Base-by-base conservation (phyloP, 805 yeast genomes). In the Scheffersomyces amazonensis region DNA sequence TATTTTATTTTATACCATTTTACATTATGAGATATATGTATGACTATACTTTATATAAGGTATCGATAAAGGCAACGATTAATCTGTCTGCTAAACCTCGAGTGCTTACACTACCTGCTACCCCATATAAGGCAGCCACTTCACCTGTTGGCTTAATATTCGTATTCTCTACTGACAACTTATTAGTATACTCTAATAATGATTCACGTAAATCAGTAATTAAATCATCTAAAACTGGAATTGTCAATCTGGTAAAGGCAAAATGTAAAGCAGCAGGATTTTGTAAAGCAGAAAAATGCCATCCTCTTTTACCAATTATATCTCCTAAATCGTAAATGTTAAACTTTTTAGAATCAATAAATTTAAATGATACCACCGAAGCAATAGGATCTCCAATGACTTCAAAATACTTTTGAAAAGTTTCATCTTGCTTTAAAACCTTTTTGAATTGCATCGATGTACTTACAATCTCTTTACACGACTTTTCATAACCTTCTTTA, bases 91-190 rank as follows among this genome's bases (percentile, higher is more conserved):
- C 96, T 11, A 93, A 80, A 2, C 95, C 93, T 0, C 81, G 75
- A 0, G 96, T 88, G 40, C 76, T 69, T 16, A 93, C 78, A 53
- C 93, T 86, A 6, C 96, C 97, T 2, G 98, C 98, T 33, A 91
- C 95, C 48, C 99, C 99, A 54, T 91, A 91, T 32, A 91, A 56
- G 3, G 93, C 96, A 12, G 96, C 93, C 1, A 96, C 87, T 41
- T 85, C 87, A 28, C 77, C 59, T 11, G 51, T 42, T 2, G 50
- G 48, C 4, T 43, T 48, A 22, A 50, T 47, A 9, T 25, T 36
- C 13, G 32, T 36, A 5, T 29, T 24, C 4, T 41, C 34, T 8
- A 69, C 69, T 13, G n/a, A 13, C 10, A 13, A 16, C 13, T 24
- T 12, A 9, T 10, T 13, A 10, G 55, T 45, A 7, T 43, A 43